A percentile compares a stretch with the other conserved stretches of the same genome.
Conservation (phyloP, 495 filamentous ascomycete species). For the Parathielavia hyrcaniae region DNA sequence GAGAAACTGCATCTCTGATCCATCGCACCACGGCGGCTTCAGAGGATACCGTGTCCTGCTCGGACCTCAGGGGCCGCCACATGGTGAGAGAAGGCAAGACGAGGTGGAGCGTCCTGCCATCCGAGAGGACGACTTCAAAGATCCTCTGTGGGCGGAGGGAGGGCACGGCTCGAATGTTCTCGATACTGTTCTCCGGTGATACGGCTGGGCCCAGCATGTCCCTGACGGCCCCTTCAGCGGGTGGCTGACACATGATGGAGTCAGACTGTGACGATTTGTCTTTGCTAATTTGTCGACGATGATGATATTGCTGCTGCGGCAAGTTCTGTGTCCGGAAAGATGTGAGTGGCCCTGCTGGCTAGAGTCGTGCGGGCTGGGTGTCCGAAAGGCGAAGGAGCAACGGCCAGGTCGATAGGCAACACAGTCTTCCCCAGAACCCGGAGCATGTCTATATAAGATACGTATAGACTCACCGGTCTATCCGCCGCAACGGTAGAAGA, state of each 20-base stretch:
- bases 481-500: no score
- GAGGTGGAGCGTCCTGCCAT: slow-evolving; percentile 32
- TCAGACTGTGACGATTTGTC: no score
- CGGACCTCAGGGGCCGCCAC: slow-evolving; percentile 38
- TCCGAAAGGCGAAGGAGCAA: no score
- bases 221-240: slow-evolving; percentile 31
- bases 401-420: no score
- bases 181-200: slow-evolving; percentile 27
- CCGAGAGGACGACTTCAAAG: slow-evolving; percentile 33
- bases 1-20: slow-evolving; percentile 20
- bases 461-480: no score
- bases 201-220: slow-evolving; percentile 30
- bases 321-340: neutral
- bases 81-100: slow-evolving; percentile 32
- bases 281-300: neutral
- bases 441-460: no score
- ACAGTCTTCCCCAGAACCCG: no score
- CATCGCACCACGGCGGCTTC: slow-evolving; percentile 34
- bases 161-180: slow-evolving; percentile 25
- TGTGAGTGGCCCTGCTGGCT: no score
- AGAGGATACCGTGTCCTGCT: slow-evolving; percentile 31
- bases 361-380: no score
- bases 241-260: slow-evolving; percentile 34
- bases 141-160: slow-evolving; percentile 32
- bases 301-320: neutral